Base-by-base conservation (phyloP, 2,329 filamentous ascomycete genomes). In the Fusarium pseudograminearum region DNA sequence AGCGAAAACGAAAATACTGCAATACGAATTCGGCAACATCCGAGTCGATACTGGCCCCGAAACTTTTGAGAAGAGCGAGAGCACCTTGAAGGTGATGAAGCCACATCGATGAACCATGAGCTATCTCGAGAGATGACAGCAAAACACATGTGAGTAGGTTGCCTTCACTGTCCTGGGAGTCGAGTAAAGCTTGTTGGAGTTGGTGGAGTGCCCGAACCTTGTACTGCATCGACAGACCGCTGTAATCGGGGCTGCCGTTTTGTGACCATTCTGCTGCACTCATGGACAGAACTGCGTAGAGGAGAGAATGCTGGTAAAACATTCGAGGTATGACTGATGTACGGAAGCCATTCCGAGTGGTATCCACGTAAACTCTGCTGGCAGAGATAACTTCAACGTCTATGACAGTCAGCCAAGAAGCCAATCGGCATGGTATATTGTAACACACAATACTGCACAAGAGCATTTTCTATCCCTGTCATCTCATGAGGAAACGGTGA, bases 191-290 rank as follows among this genome's bases (percentile, higher is more conserved):
- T 4, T 59, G 40, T 22, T 74, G 72, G 4, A 74, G 51, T 47
- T 74, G 62, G 15, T 67, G 57, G 1, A 74, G 62, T 4, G 71
- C 59, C 10, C 58, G 65, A 4, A 73, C 67, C 26, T 74, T 74
- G 60, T 74, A 74, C 31, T 60, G 72, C 36, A 68, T 67, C 11
- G 72, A 73, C 2, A 74, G 18, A 12, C 58, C 56, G 11, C 63
- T 63, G 14, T 74, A 74, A 24, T 74, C 68, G 1, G 55, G 31
- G 7, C 63, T 56, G 11, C 62, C 47, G 6, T 74, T 61, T 24
- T 71, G 72, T 3, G 53, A 55, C 72, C 72, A 74, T 57, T 74
- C 72, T 46, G 72, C 68, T 8, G 72, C 70, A 36, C 72, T 74
- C 68, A 74, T 64, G 11, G 72, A 72, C 4, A 74, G 14, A 2